Percentiles rank a stretch among this genome's conserved stretches.
Evolutionary conservation across 345 rosid species (phyloP).

Genomic region (Physaria fendleri): DNA sequence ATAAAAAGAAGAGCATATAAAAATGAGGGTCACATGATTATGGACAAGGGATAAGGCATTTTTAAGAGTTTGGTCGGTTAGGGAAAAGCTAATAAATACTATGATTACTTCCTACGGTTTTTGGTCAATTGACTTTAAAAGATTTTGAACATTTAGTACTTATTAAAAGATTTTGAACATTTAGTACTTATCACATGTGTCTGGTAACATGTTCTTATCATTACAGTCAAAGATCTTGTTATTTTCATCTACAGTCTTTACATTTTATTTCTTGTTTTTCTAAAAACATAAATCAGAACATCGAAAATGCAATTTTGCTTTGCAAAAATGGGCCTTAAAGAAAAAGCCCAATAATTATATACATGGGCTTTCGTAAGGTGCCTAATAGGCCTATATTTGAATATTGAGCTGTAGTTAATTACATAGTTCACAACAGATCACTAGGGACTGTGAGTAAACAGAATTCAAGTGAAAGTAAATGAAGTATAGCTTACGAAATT

Average conservation of each 20-base stretch:
- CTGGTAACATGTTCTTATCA: slow-evolving; percentile 28
- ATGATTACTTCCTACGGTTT: slow-evolving; percentile 31
- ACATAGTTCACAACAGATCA: slow-evolving; percentile 23
- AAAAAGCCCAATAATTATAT: not conserved
- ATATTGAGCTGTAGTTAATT: not conserved
- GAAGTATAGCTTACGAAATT: slow-evolving; percentile 21
- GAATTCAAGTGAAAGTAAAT: slow-evolving; percentile 31
- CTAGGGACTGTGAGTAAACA: slow-evolving; percentile 20
- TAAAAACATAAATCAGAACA: not conserved
- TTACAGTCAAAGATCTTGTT: slow-evolving; percentile 24
- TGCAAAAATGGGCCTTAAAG: not conserved
- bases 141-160: slow-evolving; percentile 2
- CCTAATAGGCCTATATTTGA: not conserved
- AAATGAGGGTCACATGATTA: slow-evolving; percentile 30
- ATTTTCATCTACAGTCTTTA: not conserved
- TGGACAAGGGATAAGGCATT: slow-evolving; percentile 23
- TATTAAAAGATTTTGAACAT: not conserved
- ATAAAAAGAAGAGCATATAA: slow-evolving; percentile 10
- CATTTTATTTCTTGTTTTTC: not conserved
- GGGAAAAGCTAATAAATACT: slow-evolving; percentile 16
- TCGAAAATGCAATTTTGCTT: not conserved
- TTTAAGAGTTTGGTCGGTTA: slow-evolving; percentile 26
- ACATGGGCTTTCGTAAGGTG: not conserved
- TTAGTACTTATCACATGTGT: slow-evolving; percentile 15
- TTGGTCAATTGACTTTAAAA: slow-evolving; percentile 23